Conservation (phyloP, 202 grass and related monocot species). For the Schoenoplectus tabernaemontani region DNA sequence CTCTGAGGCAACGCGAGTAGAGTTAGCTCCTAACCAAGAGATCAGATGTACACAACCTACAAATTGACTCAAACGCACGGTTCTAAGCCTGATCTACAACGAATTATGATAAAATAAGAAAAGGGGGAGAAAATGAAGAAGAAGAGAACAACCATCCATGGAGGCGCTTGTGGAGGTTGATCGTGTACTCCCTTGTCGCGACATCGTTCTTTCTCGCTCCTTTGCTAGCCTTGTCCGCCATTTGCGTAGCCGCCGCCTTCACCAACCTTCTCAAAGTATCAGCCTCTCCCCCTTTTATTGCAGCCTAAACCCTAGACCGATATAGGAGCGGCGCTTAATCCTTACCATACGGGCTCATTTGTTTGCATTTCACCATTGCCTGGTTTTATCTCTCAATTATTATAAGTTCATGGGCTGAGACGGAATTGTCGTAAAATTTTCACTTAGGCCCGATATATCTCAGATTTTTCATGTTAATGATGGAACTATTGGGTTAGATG, state of each 20-base stretch:
- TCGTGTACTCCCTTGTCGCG: conserved; percentile 72
- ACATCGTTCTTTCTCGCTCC: conserved; percentile 70
- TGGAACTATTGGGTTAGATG: not conserved
- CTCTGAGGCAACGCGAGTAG: not conserved
- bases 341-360: not conserved
- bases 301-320: conserved; percentile 15
- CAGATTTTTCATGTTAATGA: not conserved
- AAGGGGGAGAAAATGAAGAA: not conserved
- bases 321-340: not conserved
- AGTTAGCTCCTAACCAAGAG: not conserved
- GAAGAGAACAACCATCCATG: conserved; percentile 53
- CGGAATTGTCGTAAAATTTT: not conserved
- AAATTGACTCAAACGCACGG: not conserved
- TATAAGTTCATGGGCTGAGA: not conserved
- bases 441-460: not conserved
- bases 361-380: not conserved
- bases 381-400: not conserved
- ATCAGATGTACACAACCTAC: not conserved
- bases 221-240: conserved; percentile 59
- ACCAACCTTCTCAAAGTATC: not conserved
- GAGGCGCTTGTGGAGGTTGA: conserved; percentile 90
- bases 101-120: not conserved
- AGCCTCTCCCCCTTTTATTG: not conserved
- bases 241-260: conserved; percentile 23
- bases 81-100: not conserved